Evolutionary conservation across 768 basidiomycete species (phyloP).

Genomic region (Auriscalpium microsporum): DNA sequence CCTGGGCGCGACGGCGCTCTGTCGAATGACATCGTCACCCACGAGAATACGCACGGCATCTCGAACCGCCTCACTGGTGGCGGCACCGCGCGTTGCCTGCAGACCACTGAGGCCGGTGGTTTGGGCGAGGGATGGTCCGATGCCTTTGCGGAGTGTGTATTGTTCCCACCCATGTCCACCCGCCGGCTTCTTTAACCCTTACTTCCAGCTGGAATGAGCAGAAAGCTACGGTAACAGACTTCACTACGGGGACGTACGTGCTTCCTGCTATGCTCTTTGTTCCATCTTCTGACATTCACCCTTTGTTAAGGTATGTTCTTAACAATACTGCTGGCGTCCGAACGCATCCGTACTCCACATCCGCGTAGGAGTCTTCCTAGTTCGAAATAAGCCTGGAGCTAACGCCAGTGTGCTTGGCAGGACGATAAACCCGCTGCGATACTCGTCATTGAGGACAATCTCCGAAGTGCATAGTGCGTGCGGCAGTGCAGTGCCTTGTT

Average conservation of each 20-base stretch:
- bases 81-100: conserved; percentile 50
- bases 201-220: conserved; percentile 26
- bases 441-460: conserved; percentile 28
- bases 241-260: conserved; percentile 36
- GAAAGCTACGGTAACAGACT: conserved; percentile 29
- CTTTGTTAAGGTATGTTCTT: conserved; percentile 25
- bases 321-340: conserved; percentile 45
- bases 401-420: neutral
- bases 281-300: too few species aligned
- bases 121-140: conserved; percentile 69
- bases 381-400: neutral
- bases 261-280: too few species aligned
- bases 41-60: conserved; percentile 34
- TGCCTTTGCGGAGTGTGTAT: conserved; percentile 19
- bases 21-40: conserved; percentile 48
- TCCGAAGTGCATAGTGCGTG: conserved; percentile 39
- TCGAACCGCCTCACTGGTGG: conserved; percentile 42
- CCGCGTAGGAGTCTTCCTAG: conserved; percentile 22
- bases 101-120: conserved; percentile 54
- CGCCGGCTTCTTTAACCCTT: conserved; percentile 1
- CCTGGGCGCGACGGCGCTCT: conserved; percentile 56
- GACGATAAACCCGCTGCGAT: conserved; percentile 36
- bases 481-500: neutral
- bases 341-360: conserved; percentile 50
- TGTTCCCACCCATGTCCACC: too few species aligned